These are phyloP conservation scores for Ilyonectria destructans DNA, from an alignment of 2,329 filamentous ascomycete species.

Conservation along the genomic window DNA sequence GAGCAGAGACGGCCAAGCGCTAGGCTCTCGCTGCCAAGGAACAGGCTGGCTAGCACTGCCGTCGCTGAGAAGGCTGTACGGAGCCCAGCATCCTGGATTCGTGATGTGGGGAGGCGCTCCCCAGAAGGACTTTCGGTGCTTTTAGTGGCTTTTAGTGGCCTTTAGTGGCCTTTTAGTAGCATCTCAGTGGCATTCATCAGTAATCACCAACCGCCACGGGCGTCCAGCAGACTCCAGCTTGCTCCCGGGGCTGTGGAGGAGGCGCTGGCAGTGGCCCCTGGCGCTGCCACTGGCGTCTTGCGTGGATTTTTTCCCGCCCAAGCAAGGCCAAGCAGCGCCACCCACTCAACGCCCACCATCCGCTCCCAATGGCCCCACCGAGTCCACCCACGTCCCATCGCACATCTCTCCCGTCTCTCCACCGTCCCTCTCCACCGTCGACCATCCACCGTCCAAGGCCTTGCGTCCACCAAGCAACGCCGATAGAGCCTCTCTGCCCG, in stretches of 20 bases:
- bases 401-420: constrained; percentile 19
- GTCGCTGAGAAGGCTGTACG: background rate
- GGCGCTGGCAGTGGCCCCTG: constrained; percentile 12
- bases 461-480: constrained; percentile 24
- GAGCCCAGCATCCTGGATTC: background rate
- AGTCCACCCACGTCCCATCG: constrained; percentile 22
- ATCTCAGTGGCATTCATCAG: background rate
- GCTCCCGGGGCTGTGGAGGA: background rate
- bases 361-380: constrained; percentile 10
- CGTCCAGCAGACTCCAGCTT: no score
- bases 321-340: constrained; percentile 9
- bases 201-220: background rate
- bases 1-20: background rate
- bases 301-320: constrained; percentile 21
- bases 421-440: background rate
- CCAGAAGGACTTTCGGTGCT: background rate
- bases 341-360: constrained; percentile 10
- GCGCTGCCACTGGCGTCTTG: constrained; percentile 6
- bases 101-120: background rate
- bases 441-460: constrained; percentile 17
- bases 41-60: background rate
- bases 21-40: no score
- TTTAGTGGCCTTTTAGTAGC: background rate
- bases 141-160: background rate
- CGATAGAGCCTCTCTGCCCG: constrained; percentile 7